A percentile compares a stretch with the other conserved stretches of the same genome.
These are phyloP conservation scores for Saccharum spontaneum DNA, from an alignment of 176 grass and related monocot genomes.

Conservation along the genomic window DNA sequence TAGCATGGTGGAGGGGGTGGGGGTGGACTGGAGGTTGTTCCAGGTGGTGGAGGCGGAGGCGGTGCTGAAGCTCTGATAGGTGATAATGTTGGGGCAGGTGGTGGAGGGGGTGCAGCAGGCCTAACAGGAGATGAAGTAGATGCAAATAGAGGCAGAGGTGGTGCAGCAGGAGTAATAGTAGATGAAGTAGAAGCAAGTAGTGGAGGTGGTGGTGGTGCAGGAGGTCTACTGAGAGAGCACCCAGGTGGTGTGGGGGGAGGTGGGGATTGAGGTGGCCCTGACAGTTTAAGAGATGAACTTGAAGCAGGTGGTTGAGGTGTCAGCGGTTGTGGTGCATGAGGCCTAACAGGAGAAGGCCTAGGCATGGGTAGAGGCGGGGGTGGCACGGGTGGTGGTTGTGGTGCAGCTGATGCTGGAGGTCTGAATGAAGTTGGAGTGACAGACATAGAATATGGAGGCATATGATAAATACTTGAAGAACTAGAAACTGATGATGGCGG, in stretches of 20 bases:
- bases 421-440: conserved; percentile 14
- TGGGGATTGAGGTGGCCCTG: conserved; percentile 21
- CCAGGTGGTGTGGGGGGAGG: conserved; percentile 5
- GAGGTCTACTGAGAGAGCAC: conserved; percentile 17
- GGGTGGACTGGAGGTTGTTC: conserved; percentile 30
- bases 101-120: conserved; percentile 45
- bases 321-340: conserved; percentile 32
- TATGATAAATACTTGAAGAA: conserved; percentile 32
- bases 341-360: conserved; percentile 27
- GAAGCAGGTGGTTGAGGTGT: conserved; percentile 12
- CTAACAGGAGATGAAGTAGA: conserved; percentile 33
- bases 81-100: conserved; percentile 33
- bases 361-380: conserved; percentile 14
- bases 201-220: conserved; percentile 34
- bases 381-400: conserved; percentile 29
- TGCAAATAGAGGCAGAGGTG: conserved; percentile 39
- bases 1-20: conserved; percentile 35
- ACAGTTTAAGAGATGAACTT: conserved; percentile 10
- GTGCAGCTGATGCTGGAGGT: conserved; percentile 11
- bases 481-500: not conserved
- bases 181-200: conserved; percentile 45
- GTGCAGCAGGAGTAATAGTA: conserved; percentile 19
- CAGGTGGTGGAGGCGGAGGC: conserved; percentile 33
- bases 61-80: conserved; percentile 23
- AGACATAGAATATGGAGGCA: conserved; percentile 33